Evolutionary conservation across 2,329 filamentous ascomycete genomes (phyloP).

Genomic region (Calonectria henricotiae): DNA sequence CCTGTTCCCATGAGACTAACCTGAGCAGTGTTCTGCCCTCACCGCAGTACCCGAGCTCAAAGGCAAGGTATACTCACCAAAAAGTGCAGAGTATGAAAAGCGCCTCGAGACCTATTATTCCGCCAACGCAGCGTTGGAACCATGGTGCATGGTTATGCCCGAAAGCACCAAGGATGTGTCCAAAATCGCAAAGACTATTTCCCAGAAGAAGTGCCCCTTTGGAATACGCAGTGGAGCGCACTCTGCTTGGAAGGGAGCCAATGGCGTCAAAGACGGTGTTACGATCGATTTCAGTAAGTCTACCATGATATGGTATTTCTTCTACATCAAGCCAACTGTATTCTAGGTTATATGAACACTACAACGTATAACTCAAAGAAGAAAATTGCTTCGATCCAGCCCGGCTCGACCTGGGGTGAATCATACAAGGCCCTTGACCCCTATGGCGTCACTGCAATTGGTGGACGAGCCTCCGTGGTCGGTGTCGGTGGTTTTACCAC

Average conservation of each 20-base stretch:
- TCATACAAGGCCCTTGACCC: constrained; percentile 51
- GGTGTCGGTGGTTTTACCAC: constrained; percentile 54
- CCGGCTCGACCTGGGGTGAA: constrained; percentile 63
- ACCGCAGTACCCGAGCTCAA: constrained; percentile 42
- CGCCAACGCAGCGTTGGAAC: constrained; percentile 53
- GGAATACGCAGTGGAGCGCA: constrained; percentile 57
- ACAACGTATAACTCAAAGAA: constrained; percentile 53
- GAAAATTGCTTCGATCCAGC: constrained; percentile 54
- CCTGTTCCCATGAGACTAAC: background rate
- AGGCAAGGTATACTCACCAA: constrained; percentile 48
- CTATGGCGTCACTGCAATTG: constrained; percentile 60
- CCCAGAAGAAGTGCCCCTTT: constrained; percentile 49
- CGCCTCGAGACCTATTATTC: constrained; percentile 54
- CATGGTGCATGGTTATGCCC: constrained; percentile 55
- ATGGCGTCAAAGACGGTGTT: constrained; percentile 51
- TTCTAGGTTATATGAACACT: constrained; percentile 50
- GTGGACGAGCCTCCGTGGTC: constrained; percentile 61
- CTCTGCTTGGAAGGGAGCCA: constrained; percentile 54
- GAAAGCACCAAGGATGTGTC: constrained; percentile 49
- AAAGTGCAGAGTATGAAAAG: constrained; percentile 43
- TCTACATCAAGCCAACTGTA: background rate
- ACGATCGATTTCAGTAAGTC: constrained; percentile 51
- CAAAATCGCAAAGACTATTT: constrained; percentile 45
- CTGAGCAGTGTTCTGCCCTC: constrained; percentile 47
- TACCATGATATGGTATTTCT: too few relatives aligned